Evolutionary conservation across 768 basidiomycete genomes (phyloP).

Genomic region (Calocybe cyanea): DNA sequence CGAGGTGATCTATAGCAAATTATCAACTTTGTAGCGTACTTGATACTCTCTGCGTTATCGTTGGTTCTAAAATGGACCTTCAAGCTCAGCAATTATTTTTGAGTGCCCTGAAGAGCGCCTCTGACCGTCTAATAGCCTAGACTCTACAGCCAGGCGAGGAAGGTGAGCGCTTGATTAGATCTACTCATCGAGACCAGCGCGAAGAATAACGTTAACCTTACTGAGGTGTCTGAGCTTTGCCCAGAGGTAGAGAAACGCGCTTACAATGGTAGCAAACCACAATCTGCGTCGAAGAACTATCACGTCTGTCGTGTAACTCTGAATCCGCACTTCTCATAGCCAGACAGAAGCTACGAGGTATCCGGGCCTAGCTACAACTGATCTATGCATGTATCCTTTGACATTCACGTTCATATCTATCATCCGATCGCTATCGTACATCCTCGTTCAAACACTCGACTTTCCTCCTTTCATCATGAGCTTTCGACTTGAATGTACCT

Average conservation of each 20-base stretch:
- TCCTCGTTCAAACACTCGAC: not conserved
- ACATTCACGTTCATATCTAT: not conserved
- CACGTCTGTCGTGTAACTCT: too few relatives aligned
- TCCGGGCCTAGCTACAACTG: too few relatives aligned
- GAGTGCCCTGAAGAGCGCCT: slow-evolving; percentile 5
- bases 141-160: too few relatives aligned
- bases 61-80: slow-evolving; percentile 86
- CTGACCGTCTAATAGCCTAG: too few relatives aligned
- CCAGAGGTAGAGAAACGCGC: slow-evolving; percentile 73
- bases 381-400: not conserved
- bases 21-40: slow-evolving; percentile 75
- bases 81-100: slow-evolving; percentile 49
- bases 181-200: slow-evolving; percentile 87
- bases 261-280: slow-evolving; percentile 38
- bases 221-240: slow-evolving; percentile 77
- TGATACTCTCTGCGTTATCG: slow-evolving; percentile 85
- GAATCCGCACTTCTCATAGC: too few relatives aligned
- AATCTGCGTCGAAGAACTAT: too few relatives aligned
- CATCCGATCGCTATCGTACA: too few relatives aligned
- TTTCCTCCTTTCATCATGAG: not conserved
- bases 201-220: slow-evolving; percentile 77
- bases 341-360: too few relatives aligned
- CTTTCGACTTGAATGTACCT: too few relatives aligned
- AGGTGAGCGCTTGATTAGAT: too few relatives aligned
- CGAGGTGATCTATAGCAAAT: slow-evolving; percentile 91